Evolutionary conservation across 148 eudicot genomes (phyloP).

Genomic region (Silene conica): DNA sequence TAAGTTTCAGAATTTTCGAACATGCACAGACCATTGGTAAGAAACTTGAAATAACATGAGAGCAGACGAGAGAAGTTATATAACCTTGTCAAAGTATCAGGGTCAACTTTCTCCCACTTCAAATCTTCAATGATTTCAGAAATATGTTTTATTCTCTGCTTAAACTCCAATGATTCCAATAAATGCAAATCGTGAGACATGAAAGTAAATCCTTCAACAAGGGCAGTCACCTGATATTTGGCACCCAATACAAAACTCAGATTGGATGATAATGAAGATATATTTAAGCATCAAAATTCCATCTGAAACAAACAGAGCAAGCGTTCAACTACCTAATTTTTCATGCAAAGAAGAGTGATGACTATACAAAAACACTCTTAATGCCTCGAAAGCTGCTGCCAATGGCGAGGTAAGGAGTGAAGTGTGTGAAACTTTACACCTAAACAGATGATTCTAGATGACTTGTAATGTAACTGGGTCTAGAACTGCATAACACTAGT

Average conservation of each 20-base stretch:
- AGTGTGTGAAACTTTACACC: neutral
- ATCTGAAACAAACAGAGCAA: neutral
- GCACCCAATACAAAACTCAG: neutral
- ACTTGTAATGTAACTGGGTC: neutral
- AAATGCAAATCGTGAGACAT: conserved; percentile 83
- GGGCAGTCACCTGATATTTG: conserved; percentile 48
- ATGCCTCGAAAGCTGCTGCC: neutral
- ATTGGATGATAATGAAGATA: neutral
- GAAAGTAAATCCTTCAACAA: conserved; percentile 43
- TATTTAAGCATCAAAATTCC: neutral
- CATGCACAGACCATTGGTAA: neutral
- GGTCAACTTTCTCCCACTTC: conserved; percentile 77
- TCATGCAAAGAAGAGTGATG: neutral
- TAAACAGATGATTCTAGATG: conserved; percentile 1
- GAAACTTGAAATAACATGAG: neutral
- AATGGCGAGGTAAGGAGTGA: neutral
- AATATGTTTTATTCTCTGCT: conserved; percentile 80
- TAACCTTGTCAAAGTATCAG: conserved; percentile 87
- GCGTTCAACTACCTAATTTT: neutral
- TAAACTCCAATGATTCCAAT: conserved; percentile 80
- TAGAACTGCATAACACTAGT: neutral
- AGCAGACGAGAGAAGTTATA: conserved; percentile 4
- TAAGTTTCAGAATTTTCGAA: neutral
- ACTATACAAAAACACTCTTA: neutral
- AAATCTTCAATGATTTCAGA: conserved; percentile 66